Evolutionary conservation across 2,329 filamentous ascomycete species (phyloP).

Genomic region (Albifimbria verrucaria): DNA sequence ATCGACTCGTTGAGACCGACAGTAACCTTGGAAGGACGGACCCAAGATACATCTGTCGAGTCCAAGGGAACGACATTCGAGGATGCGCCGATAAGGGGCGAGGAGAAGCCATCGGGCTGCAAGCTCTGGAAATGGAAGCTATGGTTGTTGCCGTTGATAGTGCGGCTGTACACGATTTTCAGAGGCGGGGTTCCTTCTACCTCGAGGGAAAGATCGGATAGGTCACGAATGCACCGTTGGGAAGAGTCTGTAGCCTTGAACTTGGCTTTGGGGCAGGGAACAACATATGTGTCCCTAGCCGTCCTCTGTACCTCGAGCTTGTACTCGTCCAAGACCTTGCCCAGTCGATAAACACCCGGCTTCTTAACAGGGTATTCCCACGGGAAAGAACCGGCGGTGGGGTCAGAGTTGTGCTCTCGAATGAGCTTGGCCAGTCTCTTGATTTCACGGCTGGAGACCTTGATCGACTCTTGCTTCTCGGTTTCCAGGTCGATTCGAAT

Average conservation of each 20-base stretch:
- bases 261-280: slow-evolving; percentile 76
- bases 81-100: slow-evolving; percentile 66
- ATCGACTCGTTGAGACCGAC: slow-evolving; percentile 92
- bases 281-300: slow-evolving; percentile 75
- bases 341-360: slow-evolving; percentile 80
- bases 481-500: slow-evolving; percentile 81
- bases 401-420: slow-evolving; percentile 63
- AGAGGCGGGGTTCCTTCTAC: slow-evolving; percentile 87
- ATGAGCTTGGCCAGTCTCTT: slow-evolving; percentile 69
- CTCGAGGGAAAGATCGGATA: slow-evolving; percentile 80
- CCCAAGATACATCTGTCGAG: slow-evolving; percentile 75
- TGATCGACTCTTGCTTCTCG: slow-evolving; percentile 74
- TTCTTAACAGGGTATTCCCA: slow-evolving; percentile 78
- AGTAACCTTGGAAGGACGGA: slow-evolving; percentile 66
- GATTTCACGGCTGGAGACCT: slow-evolving; percentile 70
- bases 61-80: slow-evolving; percentile 58
- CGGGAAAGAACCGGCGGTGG: slow-evolving; percentile 56
- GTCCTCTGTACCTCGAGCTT: slow-evolving; percentile 85
- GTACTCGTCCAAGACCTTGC: slow-evolving; percentile 85
- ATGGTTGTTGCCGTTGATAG: slow-evolving; percentile 77
- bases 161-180: slow-evolving; percentile 87
- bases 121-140: slow-evolving; percentile 91
- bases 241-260: slow-evolving; percentile 61
- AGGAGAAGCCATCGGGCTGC: slow-evolving; percentile 81
- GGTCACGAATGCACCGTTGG: slow-evolving; percentile 78